Evolutionary conservation across 805 yeast genomes (phyloP).

Genomic region (Candida dajiaensis): DNA sequence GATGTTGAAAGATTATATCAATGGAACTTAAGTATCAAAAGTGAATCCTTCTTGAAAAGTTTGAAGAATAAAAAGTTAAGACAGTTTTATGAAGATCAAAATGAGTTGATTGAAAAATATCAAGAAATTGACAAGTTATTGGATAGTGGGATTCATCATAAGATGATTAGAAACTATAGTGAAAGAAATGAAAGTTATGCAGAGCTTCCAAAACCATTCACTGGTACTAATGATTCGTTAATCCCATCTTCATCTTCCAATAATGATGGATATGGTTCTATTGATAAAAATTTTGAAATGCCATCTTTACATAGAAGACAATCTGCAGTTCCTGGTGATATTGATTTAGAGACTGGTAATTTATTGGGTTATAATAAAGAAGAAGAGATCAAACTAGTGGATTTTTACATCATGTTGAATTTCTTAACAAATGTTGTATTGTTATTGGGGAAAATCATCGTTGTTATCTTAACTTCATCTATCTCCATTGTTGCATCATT

Average conservation of each 20-base stretch:
- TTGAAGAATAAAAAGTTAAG: slow-evolving; percentile 27
- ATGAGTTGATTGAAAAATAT: slow-evolving; percentile 50
- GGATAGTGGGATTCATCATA: slow-evolving; percentile 64
- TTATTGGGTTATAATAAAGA: slow-evolving; percentile 44
- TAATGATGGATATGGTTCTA: not conserved
- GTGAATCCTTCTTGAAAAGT: slow-evolving; percentile 21
- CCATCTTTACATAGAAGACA: slow-evolving; percentile 15
- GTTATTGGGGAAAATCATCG: slow-evolving; percentile 53
- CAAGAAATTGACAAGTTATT: slow-evolving; percentile 56
- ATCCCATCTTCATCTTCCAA: not conserved
- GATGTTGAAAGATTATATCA: slow-evolving; percentile 27
- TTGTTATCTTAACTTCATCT: slow-evolving; percentile 60
- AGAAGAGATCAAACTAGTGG: slow-evolving; percentile 38
- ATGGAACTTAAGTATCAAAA: slow-evolving; percentile 30
- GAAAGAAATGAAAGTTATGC: slow-evolving; percentile 17
- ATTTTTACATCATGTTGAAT: slow-evolving; percentile 58
- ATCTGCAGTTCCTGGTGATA: slow-evolving; percentile 52
- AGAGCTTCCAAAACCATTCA: not conserved
- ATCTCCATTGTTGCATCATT: slow-evolving; percentile 74
- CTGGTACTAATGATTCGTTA: slow-evolving; percentile 1
- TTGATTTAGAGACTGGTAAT: slow-evolving; percentile 52
- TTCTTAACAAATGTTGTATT: slow-evolving; percentile 54
- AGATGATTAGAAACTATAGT: slow-evolving; percentile 54
- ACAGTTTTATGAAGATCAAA: slow-evolving; percentile 51
- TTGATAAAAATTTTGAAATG: not conserved